These are phyloP conservation scores for Naegleria fowleri DNA, from an alignment of 208 protist species.

Conservation along the genomic window DNA sequence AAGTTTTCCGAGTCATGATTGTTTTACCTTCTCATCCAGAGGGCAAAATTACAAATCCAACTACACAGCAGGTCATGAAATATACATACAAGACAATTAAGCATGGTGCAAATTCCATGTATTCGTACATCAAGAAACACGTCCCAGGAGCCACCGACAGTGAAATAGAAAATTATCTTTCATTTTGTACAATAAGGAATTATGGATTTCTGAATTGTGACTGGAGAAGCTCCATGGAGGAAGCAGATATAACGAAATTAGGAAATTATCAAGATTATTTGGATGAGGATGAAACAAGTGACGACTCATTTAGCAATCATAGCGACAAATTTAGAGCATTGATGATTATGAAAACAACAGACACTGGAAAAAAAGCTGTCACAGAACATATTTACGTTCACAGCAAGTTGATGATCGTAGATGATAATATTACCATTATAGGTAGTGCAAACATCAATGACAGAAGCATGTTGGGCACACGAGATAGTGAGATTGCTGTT, in stretches of 20 bases:
- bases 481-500: constrained; percentile 35
- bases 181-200: constrained; percentile 20
- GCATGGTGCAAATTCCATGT: not conserved
- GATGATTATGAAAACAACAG: not conserved
- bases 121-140: not conserved
- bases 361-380: not conserved
- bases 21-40: constrained; percentile 33
- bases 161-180: constrained; percentile 29
- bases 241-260: not conserved
- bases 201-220: not conserved
- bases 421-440: constrained; percentile 38
- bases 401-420: constrained; percentile 49
- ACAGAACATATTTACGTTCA: constrained; percentile 45
- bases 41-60: not conserved
- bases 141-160: not conserved
- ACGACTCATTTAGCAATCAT: not conserved
- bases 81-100: not conserved
- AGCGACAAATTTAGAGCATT: not conserved
- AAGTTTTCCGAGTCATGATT: constrained; percentile 35
- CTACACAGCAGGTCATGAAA: not conserved
- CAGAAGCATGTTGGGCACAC: constrained; percentile 42
- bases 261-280: not conserved
- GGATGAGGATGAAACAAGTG: not conserved
- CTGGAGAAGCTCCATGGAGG: not conserved
- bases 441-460: constrained; percentile 54